These are phyloP conservation scores for Suillus americanus DNA, from an alignment of 768 basidiomycete species.

Conservation along the genomic window DNA sequence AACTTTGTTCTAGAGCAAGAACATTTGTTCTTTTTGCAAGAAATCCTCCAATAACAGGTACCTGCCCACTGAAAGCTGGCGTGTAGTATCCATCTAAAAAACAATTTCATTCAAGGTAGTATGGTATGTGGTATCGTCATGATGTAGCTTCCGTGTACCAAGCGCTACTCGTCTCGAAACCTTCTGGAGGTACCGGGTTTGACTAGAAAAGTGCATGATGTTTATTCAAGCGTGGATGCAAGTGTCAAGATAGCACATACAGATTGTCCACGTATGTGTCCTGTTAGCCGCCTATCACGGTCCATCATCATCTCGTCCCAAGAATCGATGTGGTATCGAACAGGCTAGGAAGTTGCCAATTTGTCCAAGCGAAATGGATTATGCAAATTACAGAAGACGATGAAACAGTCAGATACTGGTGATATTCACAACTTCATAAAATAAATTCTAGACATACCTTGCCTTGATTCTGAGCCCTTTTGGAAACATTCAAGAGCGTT, in stretches of 20 bases:
- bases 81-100: not conserved
- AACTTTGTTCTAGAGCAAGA: not conserved
- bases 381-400: not conserved
- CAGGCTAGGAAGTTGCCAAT: slow-evolving; percentile 49
- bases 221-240: not conserved
- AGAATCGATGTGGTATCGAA: slow-evolving; percentile 79
- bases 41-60: not conserved
- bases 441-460: slow-evolving; percentile 55
- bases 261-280: slow-evolving; percentile 81
- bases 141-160: slow-evolving; percentile 66
- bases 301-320: slow-evolving; percentile 99
- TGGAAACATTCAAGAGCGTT: slow-evolving; percentile 78
- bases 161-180: slow-evolving; percentile 69
- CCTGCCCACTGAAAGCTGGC: not conserved
- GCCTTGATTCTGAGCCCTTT: slow-evolving; percentile 82
- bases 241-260: slow-evolving; percentile 46
- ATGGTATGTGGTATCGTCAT: slow-evolving; percentile 21
- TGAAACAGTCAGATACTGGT: not conserved
- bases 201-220: slow-evolving; percentile 42
- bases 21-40: not conserved
- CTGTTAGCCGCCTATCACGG: slow-evolving; percentile 85
- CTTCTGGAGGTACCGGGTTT: slow-evolving; percentile 64
- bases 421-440: not conserved
- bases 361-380: not conserved
- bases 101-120: not conserved